Base-by-base conservation (phyloP, 2,329 filamentous ascomycete genomes). In the Colletotrichum phormii region DNA sequence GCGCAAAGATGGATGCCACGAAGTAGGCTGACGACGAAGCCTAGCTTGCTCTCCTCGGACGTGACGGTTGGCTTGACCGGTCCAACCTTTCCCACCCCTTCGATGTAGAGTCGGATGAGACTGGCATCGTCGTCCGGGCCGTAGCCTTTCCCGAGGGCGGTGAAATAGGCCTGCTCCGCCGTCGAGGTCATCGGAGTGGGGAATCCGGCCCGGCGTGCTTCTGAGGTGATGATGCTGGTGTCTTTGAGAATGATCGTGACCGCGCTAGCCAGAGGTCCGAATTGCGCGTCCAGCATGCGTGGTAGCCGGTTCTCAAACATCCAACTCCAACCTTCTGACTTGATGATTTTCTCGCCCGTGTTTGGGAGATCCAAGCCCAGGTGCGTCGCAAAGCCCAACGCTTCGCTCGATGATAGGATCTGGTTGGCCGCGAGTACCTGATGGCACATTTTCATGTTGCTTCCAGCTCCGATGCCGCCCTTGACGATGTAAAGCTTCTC, bases 391-490 rank as follows among this genome's bases (percentile, higher is more conserved):
- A 49, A 22, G 18, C 42, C 42, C 42, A 92, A 85, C 5, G 86
- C 88, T 77, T 93, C 91, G 77, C 87, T 88, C 3, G 87, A 85
- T 1, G 88, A 86, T 0, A 91, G 84, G 76, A 93, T 92, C 74
- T 92, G 90, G 75, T 89, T 89, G 3, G 88, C 90, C 0, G 90
- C 90, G 42, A 92, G 78, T 62, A 93, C 85, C 80, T 93, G 86
- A 82, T 93, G 91, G 67, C 89, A 82, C 85, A 91, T 87, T 82
- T 93, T 89, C 84, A 91, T 87, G 79, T 91, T 87, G 79, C 89
- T 86, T 18, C 88, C 86, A 0, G 89, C 89, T 0, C 91, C 91
- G 62, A 92, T 80, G 0, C 89, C 90, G 7, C 90, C 90, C 4
- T 84, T 83, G 7, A 92, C 89, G 24, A 91, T 83, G 78, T 90